Evolutionary conservation across 805 yeast genomes (phyloP).

Genomic region (Trichomonascus vanleenenianus): DNA sequence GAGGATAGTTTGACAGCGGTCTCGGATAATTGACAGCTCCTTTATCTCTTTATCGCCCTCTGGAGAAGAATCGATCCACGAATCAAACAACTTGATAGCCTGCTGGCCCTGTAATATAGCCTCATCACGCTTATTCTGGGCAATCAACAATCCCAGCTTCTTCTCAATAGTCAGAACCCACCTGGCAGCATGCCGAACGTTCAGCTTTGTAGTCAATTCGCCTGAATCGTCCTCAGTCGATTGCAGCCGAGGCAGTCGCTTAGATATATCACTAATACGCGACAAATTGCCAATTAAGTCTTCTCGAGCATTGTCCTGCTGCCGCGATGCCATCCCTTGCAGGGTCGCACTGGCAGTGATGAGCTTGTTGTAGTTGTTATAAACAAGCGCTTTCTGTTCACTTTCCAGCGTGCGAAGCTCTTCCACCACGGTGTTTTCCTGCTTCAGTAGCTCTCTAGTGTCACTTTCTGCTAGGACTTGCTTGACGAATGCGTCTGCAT

Average conservation of each 20-base stretch:
- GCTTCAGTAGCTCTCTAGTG: conserved; percentile 19
- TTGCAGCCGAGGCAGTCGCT: not conserved
- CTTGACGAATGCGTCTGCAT: conserved; percentile 17
- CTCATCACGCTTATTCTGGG: not conserved
- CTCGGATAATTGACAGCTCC: conserved; percentile 1
- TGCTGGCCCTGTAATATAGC: conserved; percentile 1
- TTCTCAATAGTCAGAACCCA: conserved; percentile 4
- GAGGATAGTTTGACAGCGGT: conserved; percentile 1
- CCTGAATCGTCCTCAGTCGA: not conserved
- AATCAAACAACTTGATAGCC: conserved; percentile 1
- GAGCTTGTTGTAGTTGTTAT: conserved; percentile 31
- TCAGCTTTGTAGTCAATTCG: not conserved
- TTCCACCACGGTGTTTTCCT: conserved; percentile 21
- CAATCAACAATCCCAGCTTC: not conserved
- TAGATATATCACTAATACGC: not conserved
- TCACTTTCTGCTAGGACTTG: conserved; percentile 15
- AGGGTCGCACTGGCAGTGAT: conserved; percentile 30
- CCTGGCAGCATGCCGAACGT: not conserved
- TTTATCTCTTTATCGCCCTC: not conserved
- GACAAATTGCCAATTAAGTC: not conserved
- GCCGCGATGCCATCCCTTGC: conserved; percentile 16
- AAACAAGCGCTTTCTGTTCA: conserved; percentile 32
- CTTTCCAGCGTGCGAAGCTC: conserved; percentile 28
- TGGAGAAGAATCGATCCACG: not conserved
- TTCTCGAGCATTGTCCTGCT: not conserved